Conservation (phyloP, 1,284 basidiomycete species). For the Ganoderma meredithae region DNA sequence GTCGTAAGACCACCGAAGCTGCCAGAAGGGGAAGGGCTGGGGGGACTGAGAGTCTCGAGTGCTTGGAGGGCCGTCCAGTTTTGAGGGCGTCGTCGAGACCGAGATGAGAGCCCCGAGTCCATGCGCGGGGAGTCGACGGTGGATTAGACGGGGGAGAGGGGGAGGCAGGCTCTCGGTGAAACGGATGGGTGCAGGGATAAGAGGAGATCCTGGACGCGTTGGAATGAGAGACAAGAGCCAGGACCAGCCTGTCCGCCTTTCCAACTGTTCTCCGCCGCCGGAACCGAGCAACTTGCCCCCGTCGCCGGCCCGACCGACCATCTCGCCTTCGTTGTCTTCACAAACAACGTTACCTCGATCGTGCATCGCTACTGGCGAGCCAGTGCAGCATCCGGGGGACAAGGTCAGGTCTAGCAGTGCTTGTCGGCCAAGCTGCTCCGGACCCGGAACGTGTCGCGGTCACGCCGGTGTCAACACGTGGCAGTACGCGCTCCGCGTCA, state of each 20-base stretch:
- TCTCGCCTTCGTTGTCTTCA: not conserved
- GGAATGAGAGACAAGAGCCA: not conserved
- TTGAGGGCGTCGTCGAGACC: slow-evolving; percentile 28
- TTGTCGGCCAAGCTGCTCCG: too few species aligned
- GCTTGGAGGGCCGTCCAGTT: slow-evolving; percentile 46
- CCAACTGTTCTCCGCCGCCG: not conserved
- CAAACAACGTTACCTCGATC: too few species aligned
- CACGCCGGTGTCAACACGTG: slow-evolving; percentile 26
- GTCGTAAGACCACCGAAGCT: slow-evolving; percentile 48
- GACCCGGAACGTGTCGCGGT: slow-evolving; percentile 24
- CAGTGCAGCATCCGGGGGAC: not conserved
- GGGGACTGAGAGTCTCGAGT: slow-evolving; percentile 50
- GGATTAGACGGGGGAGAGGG: not conserved
- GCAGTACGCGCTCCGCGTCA: slow-evolving; percentile 11
- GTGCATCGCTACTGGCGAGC: not conserved
- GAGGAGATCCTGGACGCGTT: not conserved
- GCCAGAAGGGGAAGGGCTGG: slow-evolving; percentile 55
- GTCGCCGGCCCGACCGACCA: not conserved
- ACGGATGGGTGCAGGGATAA: too few species aligned
- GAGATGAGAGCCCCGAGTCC: not conserved
- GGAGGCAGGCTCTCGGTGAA: not conserved
- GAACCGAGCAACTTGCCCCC: not conserved
- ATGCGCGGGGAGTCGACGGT: not conserved
- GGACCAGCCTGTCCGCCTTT: not conserved
- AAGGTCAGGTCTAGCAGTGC: too few species aligned